Evolutionary conservation across 441 rosid genomes (phyloP).

Genomic region (Adansonia rubrostipa): DNA sequence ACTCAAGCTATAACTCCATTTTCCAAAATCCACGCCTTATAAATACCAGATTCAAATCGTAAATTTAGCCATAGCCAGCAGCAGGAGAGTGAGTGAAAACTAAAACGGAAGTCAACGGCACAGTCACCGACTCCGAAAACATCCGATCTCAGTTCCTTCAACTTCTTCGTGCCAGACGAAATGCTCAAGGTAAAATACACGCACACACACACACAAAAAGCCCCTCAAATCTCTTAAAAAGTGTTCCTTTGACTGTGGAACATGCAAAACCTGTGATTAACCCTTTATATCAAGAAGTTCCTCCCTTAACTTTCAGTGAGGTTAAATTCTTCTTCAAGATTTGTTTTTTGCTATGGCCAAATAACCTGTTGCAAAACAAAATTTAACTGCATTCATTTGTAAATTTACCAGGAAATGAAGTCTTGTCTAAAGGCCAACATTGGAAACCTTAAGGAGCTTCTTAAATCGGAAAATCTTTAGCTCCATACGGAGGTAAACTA

Average conservation of each 20-base stretch:
- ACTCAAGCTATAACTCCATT: slow-evolving; percentile 16
- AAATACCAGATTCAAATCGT: slow-evolving; percentile 18
- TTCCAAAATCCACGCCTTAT: slow-evolving; percentile 26
- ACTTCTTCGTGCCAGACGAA: slow-evolving; percentile 58
- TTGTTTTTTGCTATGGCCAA: background rate
- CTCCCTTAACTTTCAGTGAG: slow-evolving; percentile 52
- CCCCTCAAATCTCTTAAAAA: no score
- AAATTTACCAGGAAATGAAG: slow-evolving; percentile 59
- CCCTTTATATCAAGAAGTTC: slow-evolving; percentile 63
- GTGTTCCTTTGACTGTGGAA: slow-evolving; percentile 56
- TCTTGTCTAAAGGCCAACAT: slow-evolving; percentile 68
- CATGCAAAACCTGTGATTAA: slow-evolving; percentile 54
- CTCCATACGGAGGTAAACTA: slow-evolving; percentile 70
- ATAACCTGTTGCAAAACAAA: background rate
- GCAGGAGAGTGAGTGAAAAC: slow-evolving; percentile 16
- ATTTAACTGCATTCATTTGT: background rate
- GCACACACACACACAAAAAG: no score
- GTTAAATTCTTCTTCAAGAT: slow-evolving; percentile 35
- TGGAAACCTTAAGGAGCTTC: slow-evolving; percentile 53
- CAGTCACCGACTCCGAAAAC: slow-evolving; percentile 27
- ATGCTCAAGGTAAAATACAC: slow-evolving; percentile 46
- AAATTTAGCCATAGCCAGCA: background rate
- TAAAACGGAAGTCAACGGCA: slow-evolving; percentile 26
- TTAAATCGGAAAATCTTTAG: slow-evolving; percentile 74
- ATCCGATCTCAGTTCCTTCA: slow-evolving; percentile 60